Evolutionary conservation across 1,284 basidiomycete species (phyloP), one percentile per base, ranked within the genome.

Genomic region (Irpex lacteus): DNA sequence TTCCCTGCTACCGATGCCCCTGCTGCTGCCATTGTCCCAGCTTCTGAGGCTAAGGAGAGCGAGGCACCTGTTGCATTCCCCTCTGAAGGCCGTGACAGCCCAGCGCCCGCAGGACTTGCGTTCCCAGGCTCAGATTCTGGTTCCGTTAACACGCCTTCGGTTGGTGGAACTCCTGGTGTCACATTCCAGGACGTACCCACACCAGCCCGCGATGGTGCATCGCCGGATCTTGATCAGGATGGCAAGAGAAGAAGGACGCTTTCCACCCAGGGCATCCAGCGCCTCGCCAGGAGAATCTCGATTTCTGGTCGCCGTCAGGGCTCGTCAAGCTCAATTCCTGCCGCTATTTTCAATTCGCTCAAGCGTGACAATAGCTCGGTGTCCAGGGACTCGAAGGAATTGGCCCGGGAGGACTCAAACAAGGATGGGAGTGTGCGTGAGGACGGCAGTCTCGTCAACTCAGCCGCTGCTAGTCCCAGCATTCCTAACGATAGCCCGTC

Each of bases 261-360:
- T 63, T 88, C 90, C 9, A 90, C 90, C 26, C 91, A 93, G 74
- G 93, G 93, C 71, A 90, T 93, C 80, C 90, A 92, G 74, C 83
- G 89, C 36, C 74, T 93, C 53, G 91, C 91, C 18, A 80, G 90
- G 62, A 81, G 86, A 66, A 87, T 93, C 63, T 92, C 91, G 11
- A 74, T 91, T 47, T 85, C 84, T 0, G 83, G 85, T 1, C 81
- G 84, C 54, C 83, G 87, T 53, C 81, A 85, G 69, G 84, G 86
- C 38, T 85, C 81, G 18, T 78, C 78, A 21, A 82, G 88, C 64
- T 83, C 86, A 6, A 83, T 89, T 63, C 83, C 73, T 32, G 67
- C 70, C 44, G 69, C 71, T 59, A 69, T 74, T 60, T 70, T 73
- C 26, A 68, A 73, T 8, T 70, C 68, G 40, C 65, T 76, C 63